Conservation (phyloP, 306 rosid genomes). For the Sicyos baderoa region DNA sequence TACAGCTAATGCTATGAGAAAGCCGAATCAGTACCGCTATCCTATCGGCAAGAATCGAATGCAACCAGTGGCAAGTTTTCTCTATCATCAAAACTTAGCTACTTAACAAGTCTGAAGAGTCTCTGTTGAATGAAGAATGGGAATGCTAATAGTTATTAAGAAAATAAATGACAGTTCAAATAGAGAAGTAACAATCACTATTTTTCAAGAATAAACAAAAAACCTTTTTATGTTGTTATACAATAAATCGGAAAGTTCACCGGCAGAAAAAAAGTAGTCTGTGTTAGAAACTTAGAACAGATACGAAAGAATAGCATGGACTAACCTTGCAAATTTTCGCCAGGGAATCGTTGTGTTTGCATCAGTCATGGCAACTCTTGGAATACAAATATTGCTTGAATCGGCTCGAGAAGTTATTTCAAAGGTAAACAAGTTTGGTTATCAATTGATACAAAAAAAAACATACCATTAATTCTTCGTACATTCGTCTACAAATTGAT, state of each 20-base stretch:
- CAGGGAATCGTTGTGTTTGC: constrained; percentile 93
- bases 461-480: background rate
- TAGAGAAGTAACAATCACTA: constrained; percentile 2
- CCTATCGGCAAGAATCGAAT: constrained; percentile 85
- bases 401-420: constrained; percentile 53
- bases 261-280: background rate
- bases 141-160: background rate
- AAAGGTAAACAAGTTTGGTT: constrained; percentile 36
- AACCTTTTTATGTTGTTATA: background rate
- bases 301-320: background rate
- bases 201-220: background rate
- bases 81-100: background rate
- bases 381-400: constrained; percentile 74
- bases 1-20: constrained; percentile 68
- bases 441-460: background rate
- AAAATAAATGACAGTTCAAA: background rate
- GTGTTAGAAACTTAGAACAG: background rate
- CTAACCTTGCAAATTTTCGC: constrained; percentile 14
- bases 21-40: constrained; percentile 56
- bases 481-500: background rate
- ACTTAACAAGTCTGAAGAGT: background rate
- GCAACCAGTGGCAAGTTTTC: constrained; percentile 76
- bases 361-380: constrained; percentile 89
- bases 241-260: background rate
- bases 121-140: background rate